These are phyloP conservation scores for Biancaea sappan DNA, from an alignment of 306 rosid genomes.

Conservation along the genomic window DNA sequence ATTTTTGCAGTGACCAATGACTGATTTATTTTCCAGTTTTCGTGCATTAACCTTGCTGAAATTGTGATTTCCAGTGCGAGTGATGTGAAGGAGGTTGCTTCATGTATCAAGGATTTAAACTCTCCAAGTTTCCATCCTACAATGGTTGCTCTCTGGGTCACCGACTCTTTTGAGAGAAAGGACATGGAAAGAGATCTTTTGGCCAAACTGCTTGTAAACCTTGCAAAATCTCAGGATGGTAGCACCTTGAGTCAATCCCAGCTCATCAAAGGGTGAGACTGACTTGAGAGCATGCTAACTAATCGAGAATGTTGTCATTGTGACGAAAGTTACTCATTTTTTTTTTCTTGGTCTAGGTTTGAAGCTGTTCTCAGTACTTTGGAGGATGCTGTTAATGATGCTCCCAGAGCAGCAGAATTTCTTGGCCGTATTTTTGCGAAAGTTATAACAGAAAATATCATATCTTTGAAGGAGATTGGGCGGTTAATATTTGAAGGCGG, in stretches of 20 bases:
- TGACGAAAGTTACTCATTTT: neutral
- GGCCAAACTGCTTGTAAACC: slow-evolving; percentile 64
- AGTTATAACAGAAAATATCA: slow-evolving; percentile 58
- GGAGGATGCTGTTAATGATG: slow-evolving; percentile 82
- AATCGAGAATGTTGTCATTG: neutral
- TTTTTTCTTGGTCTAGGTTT: slow-evolving; percentile 51
- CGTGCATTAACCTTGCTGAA: slow-evolving; percentile 5
- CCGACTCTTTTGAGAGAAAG: slow-evolving; percentile 83
- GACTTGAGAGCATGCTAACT: slow-evolving; percentile 3
- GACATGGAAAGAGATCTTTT: slow-evolving; percentile 73
- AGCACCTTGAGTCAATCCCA: slow-evolving; percentile 56
- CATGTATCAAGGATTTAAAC: slow-evolving; percentile 73
- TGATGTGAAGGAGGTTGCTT: slow-evolving; percentile 71
- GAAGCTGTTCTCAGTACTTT: slow-evolving; percentile 64
- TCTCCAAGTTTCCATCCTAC: slow-evolving; percentile 80
- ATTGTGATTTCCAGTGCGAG: slow-evolving; percentile 64
- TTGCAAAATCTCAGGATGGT: slow-evolving; percentile 56
- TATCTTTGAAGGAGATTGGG: slow-evolving; percentile 71
- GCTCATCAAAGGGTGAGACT: slow-evolving; percentile 72
- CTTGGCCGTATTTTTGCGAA: slow-evolving; percentile 66
- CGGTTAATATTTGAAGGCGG: slow-evolving; percentile 59
- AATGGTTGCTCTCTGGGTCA: slow-evolving; percentile 80
- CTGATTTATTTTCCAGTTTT: slow-evolving; percentile 21
- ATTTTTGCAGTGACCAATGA: neutral
- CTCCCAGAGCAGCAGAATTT: slow-evolving; percentile 84